Conservation (phyloP, 805 yeast genomes). For the Isabelozyma gotoi region DNA sequence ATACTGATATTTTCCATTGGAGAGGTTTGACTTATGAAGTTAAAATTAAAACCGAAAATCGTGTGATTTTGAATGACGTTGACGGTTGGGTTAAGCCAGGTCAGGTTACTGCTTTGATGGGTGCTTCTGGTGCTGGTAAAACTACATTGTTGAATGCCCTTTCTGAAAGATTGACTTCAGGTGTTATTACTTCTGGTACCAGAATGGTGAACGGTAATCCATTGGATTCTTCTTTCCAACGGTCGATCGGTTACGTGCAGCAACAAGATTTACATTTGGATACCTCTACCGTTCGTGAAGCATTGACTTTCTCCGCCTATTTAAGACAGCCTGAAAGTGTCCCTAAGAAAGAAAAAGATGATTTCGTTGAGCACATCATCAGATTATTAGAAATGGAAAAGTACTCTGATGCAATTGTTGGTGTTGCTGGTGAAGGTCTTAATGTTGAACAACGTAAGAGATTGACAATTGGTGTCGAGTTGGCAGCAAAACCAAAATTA, state of each 20-base stretch:
- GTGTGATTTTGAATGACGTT: constrained; percentile 62
- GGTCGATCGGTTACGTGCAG: constrained; percentile 34
- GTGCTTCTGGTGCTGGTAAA: constrained; percentile 49
- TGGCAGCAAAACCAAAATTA: constrained; percentile 28
- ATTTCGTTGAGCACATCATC: constrained; percentile 24
- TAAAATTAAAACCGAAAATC: constrained; percentile 56
- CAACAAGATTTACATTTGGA: constrained; percentile 34
- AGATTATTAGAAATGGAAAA: constrained; percentile 22
- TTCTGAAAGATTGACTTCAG: constrained; percentile 21
- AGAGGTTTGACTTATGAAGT: constrained; percentile 71
- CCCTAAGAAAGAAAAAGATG: constrained; percentile 19
- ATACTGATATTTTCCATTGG: constrained; percentile 69
- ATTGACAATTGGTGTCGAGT: constrained; percentile 31
- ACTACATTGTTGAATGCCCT: constrained; percentile 46
- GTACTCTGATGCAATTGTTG: constrained; percentile 31
- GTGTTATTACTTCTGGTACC: constrained; percentile 23
- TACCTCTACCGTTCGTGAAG: constrained; percentile 30
- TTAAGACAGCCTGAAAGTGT: constrained; percentile 23
- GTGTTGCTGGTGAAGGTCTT: constrained; percentile 35
- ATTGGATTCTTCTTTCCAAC: constrained; percentile 26
- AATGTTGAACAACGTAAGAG: constrained; percentile 36
- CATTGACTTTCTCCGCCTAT: constrained; percentile 24
- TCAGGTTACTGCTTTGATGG: constrained; percentile 73
- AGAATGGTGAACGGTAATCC: constrained; percentile 37
- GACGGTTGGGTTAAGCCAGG: constrained; percentile 87